Percentiles rank a stretch among this genome's conserved stretches.
These are phyloP conservation scores for Ceratorhiza oryzae-sativae DNA, from an alignment of 1,284 basidiomycete genomes.

Conservation along the genomic window DNA sequence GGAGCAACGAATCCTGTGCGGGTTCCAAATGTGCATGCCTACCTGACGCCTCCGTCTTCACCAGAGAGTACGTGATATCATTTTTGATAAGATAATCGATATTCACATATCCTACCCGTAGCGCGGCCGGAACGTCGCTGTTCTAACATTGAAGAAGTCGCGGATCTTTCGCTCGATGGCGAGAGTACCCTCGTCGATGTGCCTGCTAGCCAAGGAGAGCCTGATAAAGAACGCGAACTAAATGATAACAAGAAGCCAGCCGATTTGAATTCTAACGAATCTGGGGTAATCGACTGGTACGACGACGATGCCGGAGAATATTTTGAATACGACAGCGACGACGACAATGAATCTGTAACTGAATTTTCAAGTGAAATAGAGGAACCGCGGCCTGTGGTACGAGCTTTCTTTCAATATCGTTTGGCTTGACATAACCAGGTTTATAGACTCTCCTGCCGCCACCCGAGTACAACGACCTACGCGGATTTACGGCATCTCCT, in stretches of 20 bases:
- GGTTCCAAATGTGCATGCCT: neutral
- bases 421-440: no score
- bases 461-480: neutral
- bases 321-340: neutral
- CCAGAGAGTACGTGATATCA: conserved; percentile 18
- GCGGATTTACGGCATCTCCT: neutral
- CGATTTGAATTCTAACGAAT: neutral
- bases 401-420: no score
- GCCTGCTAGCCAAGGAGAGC: neutral
- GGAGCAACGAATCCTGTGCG: neutral
- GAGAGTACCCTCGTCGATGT: neutral
- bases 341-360: neutral
- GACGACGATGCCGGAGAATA: neutral
- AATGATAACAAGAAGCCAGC: neutral
- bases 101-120: neutral
- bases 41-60: conserved; percentile 31
- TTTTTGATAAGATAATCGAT: neutral
- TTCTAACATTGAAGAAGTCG: neutral
- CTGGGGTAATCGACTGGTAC: neutral
- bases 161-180: neutral
- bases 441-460: neutral
- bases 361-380: neutral
- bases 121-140: neutral
- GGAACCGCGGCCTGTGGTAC: neutral
- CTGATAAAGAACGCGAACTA: neutral